A percentile compares a stretch with the other conserved stretches of the same genome.
Conservation (phyloP, 139 green algal genomes). For the Chlamydomonas sphaeroides region DNA sequence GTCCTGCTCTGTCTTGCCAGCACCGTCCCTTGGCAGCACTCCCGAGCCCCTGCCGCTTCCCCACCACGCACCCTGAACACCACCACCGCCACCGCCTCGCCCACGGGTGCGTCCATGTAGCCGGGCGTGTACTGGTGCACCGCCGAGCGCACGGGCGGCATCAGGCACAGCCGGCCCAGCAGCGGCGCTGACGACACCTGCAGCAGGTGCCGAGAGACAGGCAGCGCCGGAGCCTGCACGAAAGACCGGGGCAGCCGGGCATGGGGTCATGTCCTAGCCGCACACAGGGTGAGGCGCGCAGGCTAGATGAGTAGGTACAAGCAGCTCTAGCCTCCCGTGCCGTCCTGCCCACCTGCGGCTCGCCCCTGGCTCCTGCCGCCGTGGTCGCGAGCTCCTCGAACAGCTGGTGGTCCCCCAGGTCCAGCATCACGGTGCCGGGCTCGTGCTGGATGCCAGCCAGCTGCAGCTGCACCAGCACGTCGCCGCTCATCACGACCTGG, state of each 20-base stretch:
- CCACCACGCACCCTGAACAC: constrained; percentile 1
- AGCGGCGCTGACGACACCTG: neutral
- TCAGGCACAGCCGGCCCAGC: neutral
- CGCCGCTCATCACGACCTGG: constrained; percentile 1
- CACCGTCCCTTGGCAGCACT: no score
- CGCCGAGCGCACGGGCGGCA: constrained; percentile 4
- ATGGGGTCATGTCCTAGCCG: no score
- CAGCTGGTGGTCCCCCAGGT: constrained; percentile 14
- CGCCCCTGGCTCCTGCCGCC: no score
- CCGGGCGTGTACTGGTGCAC: constrained; percentile 4
- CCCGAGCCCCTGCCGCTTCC: no score
- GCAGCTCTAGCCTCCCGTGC: no score
- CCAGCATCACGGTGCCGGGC: neutral
- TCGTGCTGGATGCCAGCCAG: neutral
- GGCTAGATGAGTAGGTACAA: neutral
- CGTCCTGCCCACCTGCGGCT: no score
- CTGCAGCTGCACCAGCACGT: constrained; percentile 3
- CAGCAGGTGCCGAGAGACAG: constrained; percentile 4
- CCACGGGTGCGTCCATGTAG: neutral
- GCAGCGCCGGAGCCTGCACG: neutral
- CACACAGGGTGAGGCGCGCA: neutral
- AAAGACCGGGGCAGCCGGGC: neutral
- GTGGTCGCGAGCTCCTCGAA: neutral
- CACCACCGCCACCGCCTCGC: neutral
- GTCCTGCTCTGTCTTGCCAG: no score